phyloP scores from a whole-genome alignment of 345 rosid genomes.

The Salix viminalis region DNA sequence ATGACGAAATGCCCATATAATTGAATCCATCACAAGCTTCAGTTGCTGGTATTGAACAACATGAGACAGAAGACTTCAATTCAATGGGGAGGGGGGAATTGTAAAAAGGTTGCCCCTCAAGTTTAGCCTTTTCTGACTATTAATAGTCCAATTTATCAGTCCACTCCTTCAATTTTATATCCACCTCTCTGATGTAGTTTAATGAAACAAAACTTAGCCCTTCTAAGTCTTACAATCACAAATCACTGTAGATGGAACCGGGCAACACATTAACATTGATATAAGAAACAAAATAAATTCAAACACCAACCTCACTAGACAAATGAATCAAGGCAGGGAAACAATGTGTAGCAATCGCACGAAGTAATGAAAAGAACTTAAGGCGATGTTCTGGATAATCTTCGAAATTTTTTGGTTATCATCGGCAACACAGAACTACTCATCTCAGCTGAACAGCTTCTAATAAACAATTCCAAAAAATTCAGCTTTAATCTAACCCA shows the following conservation, averaged over 20 bases:
- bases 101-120: neutral
- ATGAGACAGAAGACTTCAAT: neutral
- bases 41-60: slow-evolving; percentile 47
- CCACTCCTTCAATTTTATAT: neutral
- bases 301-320: slow-evolving; percentile 80
- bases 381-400: slow-evolving; percentile 99
- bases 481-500: neutral
- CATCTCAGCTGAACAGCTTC: neutral
- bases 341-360: slow-evolving; percentile 93
- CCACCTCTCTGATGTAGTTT: neutral
- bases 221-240: neutral
- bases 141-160: neutral
- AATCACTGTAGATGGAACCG: neutral
- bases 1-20: slow-evolving; percentile 99
- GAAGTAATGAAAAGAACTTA: slow-evolving; percentile 93
- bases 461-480: neutral
- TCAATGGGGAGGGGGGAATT: neutral
- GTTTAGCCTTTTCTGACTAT: neutral
- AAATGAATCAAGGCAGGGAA: slow-evolving; percentile 86
- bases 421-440: slow-evolving; percentile 47
- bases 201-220: neutral
- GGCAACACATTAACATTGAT: neutral
- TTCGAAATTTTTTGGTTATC: slow-evolving; percentile 95
- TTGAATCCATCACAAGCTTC: slow-evolving; percentile 97
- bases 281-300: neutral